Evolutionary conservation across 306 rosid genomes (phyloP), one percentile per base, ranked within the genome.

Genomic region (Rubus idaeus): DNA sequence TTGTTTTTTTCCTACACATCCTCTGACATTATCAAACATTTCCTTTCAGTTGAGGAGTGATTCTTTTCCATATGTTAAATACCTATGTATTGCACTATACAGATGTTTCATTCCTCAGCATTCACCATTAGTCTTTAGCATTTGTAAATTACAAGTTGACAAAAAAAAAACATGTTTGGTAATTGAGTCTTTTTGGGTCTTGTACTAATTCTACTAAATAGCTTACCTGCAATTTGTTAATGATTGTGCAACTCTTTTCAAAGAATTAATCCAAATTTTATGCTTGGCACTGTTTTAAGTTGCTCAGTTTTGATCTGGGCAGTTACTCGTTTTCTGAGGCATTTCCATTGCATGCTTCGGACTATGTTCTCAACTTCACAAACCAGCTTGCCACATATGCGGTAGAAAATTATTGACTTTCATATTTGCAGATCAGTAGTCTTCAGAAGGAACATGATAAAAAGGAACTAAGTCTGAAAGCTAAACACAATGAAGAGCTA

Each of bases 391-490:
- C 47, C 9, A 20, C 45, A 57, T 67, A 12, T 42, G 40, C 60
- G 49, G 72, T 67, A 64, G 65, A 69, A 72, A 18, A 41, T 68
- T 76, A 58, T 71, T 69, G 62, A 76, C 66, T 78, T 71, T 68
- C 77, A 70, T 82, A 71, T 26, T 80, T 53, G 81, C 81, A 95
- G 99, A 90, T 95, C 51, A 83, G 82, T 58, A 89, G 58, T 71
- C 82, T 89, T 77, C 92, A 84, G 83, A 87, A 88, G 83, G 94
- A 92, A 56, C 82, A 84, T 82, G 92, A 90, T 37, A 75, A 83
- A 75, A 90, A 79, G 77, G 94, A 88, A 83, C 79, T 42, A 62
- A 74, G 66, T 76, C 84, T 84, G 78, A 81, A 84, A 83, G 84
- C 87, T 78, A 80, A 86, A 71, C 97, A 91, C 72, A 74, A 30